Evolutionary conservation across 768 basidiomycete species (phyloP), one percentile per base, ranked within the genome.

Genomic region (Phanerodontia chrysosporium): DNA sequence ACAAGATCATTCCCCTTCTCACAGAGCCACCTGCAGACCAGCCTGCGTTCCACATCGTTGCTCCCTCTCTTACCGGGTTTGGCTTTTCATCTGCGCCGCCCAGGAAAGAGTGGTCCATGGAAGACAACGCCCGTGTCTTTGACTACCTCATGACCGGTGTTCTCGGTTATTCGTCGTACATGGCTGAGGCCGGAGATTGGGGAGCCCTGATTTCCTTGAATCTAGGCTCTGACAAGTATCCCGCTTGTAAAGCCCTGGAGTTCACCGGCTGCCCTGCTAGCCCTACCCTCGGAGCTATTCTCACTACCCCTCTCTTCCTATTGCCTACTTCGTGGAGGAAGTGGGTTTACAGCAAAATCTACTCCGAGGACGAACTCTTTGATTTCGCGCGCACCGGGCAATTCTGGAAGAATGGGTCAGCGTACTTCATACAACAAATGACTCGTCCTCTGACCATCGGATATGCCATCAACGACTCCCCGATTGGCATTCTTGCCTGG

Each of bases 21-120:
- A 67, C 65, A 0, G 49, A 61, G 3, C 48, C 64, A 2, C 59
- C 65, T 10, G 29, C 64, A 2, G 60, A 61, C 18, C 35, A 57
- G n/a, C 68, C 68, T 13, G 48, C 56, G 27, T 61, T 71, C 51
- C 69, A 72, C 53, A 66, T 71, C 14, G 67, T 72, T 6, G 64
- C 63, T 0, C 60, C 63, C 1, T 63, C 68, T 51, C 64, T 72
- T 13, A 70, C 70, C 1, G 69, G 70, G 1, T 72, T 39, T 39
- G 65, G 60, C 1, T 66, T 67, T 45, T 72, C 70, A 5, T 58
- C 70, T 24, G 61, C 56, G 1, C 56, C 63, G 4, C 62, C 54
- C 12, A 62, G 65, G 29, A 62, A 66, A 32, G 69, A 67, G 10
- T 72, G 66, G 66, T 66, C 58, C 18, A 46, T 67, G 10, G 51